Evolutionary conservation across 352 stramenopile species (phyloP).

Genomic region (Phytophthora citricola): DNA sequence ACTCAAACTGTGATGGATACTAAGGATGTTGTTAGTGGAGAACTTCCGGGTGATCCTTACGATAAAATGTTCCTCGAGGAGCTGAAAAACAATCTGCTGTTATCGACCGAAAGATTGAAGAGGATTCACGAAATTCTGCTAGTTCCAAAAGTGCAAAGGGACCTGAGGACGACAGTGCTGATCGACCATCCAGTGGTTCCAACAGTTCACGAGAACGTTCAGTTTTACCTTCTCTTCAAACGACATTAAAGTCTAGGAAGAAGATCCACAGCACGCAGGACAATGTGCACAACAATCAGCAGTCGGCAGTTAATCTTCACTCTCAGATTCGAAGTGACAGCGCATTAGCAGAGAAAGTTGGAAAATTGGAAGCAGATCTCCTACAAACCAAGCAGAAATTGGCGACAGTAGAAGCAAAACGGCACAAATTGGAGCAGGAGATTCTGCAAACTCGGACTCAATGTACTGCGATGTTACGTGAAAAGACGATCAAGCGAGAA

Average conservation of each 20-base stretch:
- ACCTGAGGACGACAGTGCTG: slow-evolving; percentile 25
- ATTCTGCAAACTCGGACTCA: slow-evolving; percentile 48
- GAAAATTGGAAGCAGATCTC: slow-evolving; percentile 39
- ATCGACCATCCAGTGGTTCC: slow-evolving; percentile 20
- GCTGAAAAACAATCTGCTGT: slow-evolving; percentile 58
- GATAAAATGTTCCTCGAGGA: slow-evolving; percentile 75
- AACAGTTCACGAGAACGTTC: slow-evolving; percentile 24
- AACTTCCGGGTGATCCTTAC: slow-evolving; percentile 33
- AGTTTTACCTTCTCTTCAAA: slow-evolving; percentile 28
- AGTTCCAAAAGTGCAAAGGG: slow-evolving; percentile 9
- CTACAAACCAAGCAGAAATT: slow-evolving; percentile 36
- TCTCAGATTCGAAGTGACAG: not conserved
- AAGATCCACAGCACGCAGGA: slow-evolving; percentile 7
- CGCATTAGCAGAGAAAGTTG: slow-evolving; percentile 13
- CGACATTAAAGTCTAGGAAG: slow-evolving; percentile 18
- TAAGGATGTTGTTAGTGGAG: not conserved
- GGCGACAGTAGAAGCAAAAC: slow-evolving; percentile 32
- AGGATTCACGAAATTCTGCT: not conserved
- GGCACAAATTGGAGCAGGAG: slow-evolving; percentile 54
- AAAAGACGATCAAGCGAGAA: slow-evolving; percentile 66
- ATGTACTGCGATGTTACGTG: slow-evolving; percentile 45
- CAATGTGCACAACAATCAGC: slow-evolving; percentile 22
- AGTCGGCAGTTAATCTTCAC: slow-evolving; percentile 5
- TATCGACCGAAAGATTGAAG: slow-evolving; percentile 5
- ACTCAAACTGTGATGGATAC: not conserved